phyloP scores from a whole-genome alignment of 148 eudicot species.

The Heliosperma pusillum region DNA sequence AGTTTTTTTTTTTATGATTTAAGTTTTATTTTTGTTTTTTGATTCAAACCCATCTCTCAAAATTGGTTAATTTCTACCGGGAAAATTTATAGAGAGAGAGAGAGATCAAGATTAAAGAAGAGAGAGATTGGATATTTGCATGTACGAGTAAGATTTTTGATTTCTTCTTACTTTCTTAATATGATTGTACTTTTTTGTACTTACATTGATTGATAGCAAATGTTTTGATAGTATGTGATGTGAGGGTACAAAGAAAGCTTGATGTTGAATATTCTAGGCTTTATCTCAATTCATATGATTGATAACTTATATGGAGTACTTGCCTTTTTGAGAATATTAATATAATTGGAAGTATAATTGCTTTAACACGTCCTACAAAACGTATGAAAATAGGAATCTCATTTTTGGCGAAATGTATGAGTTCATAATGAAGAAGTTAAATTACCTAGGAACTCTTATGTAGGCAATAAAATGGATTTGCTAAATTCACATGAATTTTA shows the following conservation, averaged over 20 bases:
- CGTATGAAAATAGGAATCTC: no score
- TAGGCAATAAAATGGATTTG: no score
- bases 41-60: slow-evolving; percentile 1
- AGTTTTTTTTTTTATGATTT: background rate
- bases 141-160: slow-evolving; percentile 24
- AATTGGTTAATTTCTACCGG: background rate
- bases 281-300: background rate
- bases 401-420: no score
- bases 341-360: no score
- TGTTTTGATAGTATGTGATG: background rate
- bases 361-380: no score
- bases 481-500: no score
- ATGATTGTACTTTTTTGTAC: no score
- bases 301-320: background rate
- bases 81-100: background rate
- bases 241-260: background rate
- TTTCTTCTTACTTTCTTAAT: background rate
- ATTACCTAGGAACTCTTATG: no score
- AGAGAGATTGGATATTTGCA: background rate
- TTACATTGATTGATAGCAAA: background rate
- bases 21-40: background rate
- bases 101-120: background rate
- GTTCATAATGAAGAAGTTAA: no score
- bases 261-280: background rate
- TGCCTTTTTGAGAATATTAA: background rate